Conservation (phyloP, 306 rosid species). For the Cyamopsis tetragonoloba region DNA sequence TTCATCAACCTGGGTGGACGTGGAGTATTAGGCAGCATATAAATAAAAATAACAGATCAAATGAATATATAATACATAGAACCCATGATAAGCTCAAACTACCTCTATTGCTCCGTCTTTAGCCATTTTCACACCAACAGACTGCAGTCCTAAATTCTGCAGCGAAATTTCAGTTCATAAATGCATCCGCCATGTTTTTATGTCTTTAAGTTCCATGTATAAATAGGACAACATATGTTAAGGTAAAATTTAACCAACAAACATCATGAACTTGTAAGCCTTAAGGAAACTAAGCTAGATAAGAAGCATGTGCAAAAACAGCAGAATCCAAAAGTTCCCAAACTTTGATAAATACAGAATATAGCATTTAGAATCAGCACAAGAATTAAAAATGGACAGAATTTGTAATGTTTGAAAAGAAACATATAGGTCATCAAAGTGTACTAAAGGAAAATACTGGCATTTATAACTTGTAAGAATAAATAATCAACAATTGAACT, state of each 20-base stretch:
- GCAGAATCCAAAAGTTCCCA: background rate
- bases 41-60: background rate
- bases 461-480: constrained; percentile 1
- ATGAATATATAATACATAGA: background rate
- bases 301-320: constrained; percentile 7
- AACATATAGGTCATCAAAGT: background rate
- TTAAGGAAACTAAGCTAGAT: background rate
- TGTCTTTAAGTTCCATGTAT: background rate
- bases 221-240: constrained; percentile 15
- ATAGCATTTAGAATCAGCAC: background rate
- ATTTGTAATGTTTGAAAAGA: constrained; percentile 8
- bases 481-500: background rate
- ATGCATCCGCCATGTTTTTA: background rate
- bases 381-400: constrained; percentile 7
- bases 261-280: constrained; percentile 21
- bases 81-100: constrained; percentile 25
- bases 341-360: constrained; percentile 11
- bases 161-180: constrained; percentile 28
- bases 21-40: background rate
- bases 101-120: constrained; percentile 93
- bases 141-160: constrained; percentile 94
- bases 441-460: background rate
- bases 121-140: constrained; percentile 67
- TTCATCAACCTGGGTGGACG: constrained; percentile 67
- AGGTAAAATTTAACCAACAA: background rate